Evolutionary conservation across 73 alveolate genomes (phyloP).

Genomic region (Tetrahymena elliotti): DNA sequence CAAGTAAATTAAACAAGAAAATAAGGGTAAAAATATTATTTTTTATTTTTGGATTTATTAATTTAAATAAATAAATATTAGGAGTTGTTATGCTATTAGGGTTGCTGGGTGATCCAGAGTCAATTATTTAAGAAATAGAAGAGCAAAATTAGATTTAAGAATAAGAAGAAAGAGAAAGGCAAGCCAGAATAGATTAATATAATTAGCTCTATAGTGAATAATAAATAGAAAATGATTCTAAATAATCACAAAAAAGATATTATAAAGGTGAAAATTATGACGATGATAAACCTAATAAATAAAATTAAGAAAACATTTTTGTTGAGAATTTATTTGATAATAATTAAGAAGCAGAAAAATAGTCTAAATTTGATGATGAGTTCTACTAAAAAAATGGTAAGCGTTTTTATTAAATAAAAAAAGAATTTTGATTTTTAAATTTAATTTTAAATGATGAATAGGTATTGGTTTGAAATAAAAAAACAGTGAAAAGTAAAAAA

Average conservation of each 20-base stretch:
- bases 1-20: neutral
- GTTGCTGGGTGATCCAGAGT: slow-evolving; percentile 32
- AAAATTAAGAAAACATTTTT: neutral
- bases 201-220: neutral
- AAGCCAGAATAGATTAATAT: slow-evolving; percentile 1
- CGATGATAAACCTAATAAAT: neutral
- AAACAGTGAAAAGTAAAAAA: neutral
- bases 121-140: slow-evolving; percentile 22
- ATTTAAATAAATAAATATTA: neutral
- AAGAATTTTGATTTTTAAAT: neutral
- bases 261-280: neutral
- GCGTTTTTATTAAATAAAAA: neutral
- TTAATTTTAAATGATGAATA: neutral
- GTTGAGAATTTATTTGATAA: neutral
- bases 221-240: neutral
- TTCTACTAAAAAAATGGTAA: slow-evolving; percentile 9
- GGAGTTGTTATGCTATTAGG: slow-evolving; percentile 22
- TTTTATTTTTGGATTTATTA: neutral
- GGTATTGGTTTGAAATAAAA: slow-evolving; percentile 2
- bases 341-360: neutral
- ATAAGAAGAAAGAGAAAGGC: slow-evolving; percentile 1
- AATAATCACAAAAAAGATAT: neutral
- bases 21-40: neutral
- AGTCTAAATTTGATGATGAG: slow-evolving; percentile 14
- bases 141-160: slow-evolving; percentile 8